These are phyloP conservation scores for Verticillium nubilum DNA, from an alignment of 2,329 filamentous ascomycete genomes.

Conservation along the genomic window DNA sequence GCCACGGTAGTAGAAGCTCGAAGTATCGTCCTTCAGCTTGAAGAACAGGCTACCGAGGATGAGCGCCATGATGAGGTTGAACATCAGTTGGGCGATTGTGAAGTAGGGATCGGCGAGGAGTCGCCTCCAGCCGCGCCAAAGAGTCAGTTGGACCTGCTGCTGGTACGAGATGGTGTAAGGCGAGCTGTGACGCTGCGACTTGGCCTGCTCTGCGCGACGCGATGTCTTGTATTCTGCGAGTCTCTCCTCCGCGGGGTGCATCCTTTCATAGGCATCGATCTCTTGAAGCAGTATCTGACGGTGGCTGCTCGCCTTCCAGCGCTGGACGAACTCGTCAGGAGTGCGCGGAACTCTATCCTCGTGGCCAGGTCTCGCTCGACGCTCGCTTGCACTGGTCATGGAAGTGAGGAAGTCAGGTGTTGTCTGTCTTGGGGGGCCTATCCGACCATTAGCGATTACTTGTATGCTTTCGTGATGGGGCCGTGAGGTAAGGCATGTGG, in stretches of 20 bases:
- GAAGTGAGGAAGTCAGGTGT: conserved; percentile 68
- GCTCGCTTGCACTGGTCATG: conserved; percentile 59
- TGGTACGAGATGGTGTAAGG: conserved; percentile 74
- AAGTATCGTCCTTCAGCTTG: conserved; percentile 44
- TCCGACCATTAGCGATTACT: not conserved
- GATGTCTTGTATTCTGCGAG: not conserved
- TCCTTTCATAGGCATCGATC: conserved; percentile 1
- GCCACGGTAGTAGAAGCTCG: conserved; percentile 44
- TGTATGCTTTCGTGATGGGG: too few relatives aligned
- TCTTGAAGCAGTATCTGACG: conserved; percentile 58
- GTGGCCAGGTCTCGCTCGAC: conserved; percentile 50
- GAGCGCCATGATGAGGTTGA: conserved; percentile 40
- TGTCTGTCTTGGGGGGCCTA: conserved; percentile 40
- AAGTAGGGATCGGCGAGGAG: conserved; percentile 57
- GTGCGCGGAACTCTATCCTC: conserved; percentile 59
- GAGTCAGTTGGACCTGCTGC: conserved; percentile 58
- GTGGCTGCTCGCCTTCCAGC: conserved; percentile 58
- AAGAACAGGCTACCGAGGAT: conserved; percentile 65
- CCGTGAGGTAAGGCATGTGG: too few relatives aligned
- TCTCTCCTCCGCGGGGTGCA: conserved; percentile 9
- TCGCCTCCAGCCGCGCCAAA: conserved; percentile 59
- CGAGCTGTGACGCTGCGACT: conserved; percentile 64
- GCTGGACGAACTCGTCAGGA: conserved; percentile 58
- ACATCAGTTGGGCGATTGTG: conserved; percentile 17
- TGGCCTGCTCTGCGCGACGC: conserved; percentile 45